A percentile compares a stretch with the other conserved stretches of the same genome.
Conservation (phyloP, 1,284 basidiomycete species). For the Dichomitus squalens region DNA sequence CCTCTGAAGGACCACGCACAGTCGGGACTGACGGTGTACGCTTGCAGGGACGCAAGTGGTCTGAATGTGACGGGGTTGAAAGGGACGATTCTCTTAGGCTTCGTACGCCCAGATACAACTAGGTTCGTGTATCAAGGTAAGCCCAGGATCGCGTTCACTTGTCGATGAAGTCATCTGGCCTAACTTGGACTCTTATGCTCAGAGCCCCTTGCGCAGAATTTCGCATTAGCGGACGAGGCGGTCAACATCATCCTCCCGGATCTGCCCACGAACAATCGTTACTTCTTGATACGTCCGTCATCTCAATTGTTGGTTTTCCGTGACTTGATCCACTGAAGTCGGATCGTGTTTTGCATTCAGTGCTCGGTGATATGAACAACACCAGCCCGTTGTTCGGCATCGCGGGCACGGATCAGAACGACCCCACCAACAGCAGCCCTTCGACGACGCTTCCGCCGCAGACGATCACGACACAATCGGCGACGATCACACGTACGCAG, state of each 20-base stretch:
- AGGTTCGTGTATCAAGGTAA: neutral
- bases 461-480: conserved; percentile 1
- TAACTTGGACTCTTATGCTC: too few species aligned
- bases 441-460: neutral
- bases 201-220: conserved; percentile 1
- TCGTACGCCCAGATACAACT: conserved; percentile 1
- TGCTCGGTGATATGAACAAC: conserved; percentile 7
- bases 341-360: neutral
- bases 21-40: neutral
- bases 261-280: neutral
- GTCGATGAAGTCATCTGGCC: neutral
- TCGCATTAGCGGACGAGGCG: neutral
- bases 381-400: conserved; percentile 4
- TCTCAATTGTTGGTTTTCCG: neutral
- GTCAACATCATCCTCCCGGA: conserved; percentile 5
- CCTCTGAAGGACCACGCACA: neutral
- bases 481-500: neutral
- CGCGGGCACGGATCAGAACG: neutral
- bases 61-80: conserved; percentile 3
- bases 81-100: conserved; percentile 1
- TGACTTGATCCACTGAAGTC: neutral
- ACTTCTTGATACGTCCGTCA: conserved; percentile 2
- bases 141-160: neutral
- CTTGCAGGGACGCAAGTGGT: neutral
- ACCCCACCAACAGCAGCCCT: neutral